Evolutionary conservation across 2,329 filamentous ascomycete genomes (phyloP).

Genomic region (Cercospora nicotianae): DNA sequence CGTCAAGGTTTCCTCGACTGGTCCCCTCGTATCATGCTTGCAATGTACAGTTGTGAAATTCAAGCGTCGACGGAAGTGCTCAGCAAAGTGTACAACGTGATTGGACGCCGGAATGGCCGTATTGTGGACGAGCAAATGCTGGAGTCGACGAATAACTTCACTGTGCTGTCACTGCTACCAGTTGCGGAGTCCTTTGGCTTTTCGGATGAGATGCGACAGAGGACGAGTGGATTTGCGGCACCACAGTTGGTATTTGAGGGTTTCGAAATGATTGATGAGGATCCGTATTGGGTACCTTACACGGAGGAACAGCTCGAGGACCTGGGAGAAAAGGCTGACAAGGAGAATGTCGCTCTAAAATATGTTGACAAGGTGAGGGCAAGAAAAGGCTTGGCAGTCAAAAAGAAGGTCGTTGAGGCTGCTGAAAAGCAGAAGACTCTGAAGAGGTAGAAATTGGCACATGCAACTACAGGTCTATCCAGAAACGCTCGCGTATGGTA

Average conservation of each 20-base stretch:
- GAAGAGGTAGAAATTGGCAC: conserved; percentile 53
- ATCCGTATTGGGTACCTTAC: conserved; percentile 96
- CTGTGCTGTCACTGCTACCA: conserved; percentile 81
- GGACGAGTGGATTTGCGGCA: conserved; percentile 83
- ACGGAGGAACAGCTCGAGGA: conserved; percentile 97
- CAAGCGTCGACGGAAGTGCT: conserved; percentile 93
- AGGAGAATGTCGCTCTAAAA: conserved; percentile 91
- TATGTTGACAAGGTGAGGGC: conserved; percentile 89
- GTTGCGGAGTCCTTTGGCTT: conserved; percentile 97
- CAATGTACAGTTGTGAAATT: conserved; percentile 98
- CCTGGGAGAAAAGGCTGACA: conserved; percentile 87
- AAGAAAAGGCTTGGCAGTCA: conserved; percentile 84
- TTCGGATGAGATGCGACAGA: conserved; percentile 91
- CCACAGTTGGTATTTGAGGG: conserved; percentile 93
- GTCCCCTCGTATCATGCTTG: conserved; percentile 90
- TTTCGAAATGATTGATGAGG: conserved; percentile 89
- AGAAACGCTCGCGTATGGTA: conserved; percentile 48
- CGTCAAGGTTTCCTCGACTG: conserved; percentile 87
- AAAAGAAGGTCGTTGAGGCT: conserved; percentile 69
- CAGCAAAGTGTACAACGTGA: conserved; percentile 92
- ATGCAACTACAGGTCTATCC: conserved; percentile 37
- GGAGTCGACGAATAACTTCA: conserved; percentile 95
- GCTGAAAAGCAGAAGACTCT: conserved; percentile 88
- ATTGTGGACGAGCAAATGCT: conserved; percentile 91
- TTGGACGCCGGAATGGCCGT: conserved; percentile 86